Evolutionary conservation across 768 basidiomycete genomes (phyloP), one percentile per base, ranked within the genome.

Genomic region (Pleurotus giganteus): DNA sequence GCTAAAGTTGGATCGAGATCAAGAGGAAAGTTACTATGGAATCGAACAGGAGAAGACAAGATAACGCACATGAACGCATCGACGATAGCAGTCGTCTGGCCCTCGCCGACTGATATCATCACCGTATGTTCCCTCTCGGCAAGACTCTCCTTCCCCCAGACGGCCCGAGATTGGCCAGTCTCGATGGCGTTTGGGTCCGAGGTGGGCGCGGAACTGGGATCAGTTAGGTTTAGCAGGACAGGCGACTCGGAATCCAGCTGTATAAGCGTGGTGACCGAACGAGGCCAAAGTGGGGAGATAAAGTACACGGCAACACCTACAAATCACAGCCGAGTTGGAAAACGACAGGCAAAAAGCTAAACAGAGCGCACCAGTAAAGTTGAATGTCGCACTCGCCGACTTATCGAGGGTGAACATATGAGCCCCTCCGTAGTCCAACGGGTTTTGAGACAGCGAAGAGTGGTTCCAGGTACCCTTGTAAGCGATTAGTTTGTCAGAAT

Each of bases 241-340:
- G 39, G 24, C 12, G 67, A 61, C n/a, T 67, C 69, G 6, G 63
- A 66, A 55, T 78, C 78, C 26, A 79, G 58, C 2, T 69, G 68
- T 4, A 79, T 46, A 4, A 71, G 69, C 1, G 75, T 75, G 49
- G 65, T 73, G 41, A 78, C 77, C 9, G 54, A 52, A 61, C 76
- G 79, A 13, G 78, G 78, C 77, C 77, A 80, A 5, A 71, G 63
- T 11, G 78, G 76, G 0, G 72, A 71, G 39, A 76, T 56, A 56
- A 74, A 76, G 45, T 74, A 78, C 15, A 80, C 66, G 1, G 74
- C 74, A 4, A 72, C 67, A 26, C 77, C 78, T 78, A 37, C 11
- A 12, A 19, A 47, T 45, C 2, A 12, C 4, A 51, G 7, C 27
- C 34, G 51, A 15, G 28, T 24, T 15, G 6, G 4, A 19, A 15